phyloP scores from a whole-genome alignment of 768 basidiomycete species.

The Nidularia pulvinata region DNA sequence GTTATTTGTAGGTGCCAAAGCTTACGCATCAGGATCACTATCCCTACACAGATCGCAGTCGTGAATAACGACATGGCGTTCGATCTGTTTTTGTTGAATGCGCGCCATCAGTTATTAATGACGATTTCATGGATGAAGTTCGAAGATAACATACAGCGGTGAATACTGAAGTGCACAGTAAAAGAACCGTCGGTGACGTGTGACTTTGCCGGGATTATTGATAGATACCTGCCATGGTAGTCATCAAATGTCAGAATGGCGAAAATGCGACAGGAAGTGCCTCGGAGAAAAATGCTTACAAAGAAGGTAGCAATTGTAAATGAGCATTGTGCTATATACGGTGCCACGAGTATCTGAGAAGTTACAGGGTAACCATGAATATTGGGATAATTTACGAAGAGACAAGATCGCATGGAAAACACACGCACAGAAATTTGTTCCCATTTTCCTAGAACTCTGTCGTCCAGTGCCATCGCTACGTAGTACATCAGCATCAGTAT shows the following conservation, averaged over 20 bases:
- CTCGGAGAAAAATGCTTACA: constrained; percentile 7
- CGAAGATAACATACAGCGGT: constrained; percentile 12
- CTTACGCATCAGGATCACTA: constrained; percentile 25
- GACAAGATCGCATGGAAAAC: constrained; percentile 11
- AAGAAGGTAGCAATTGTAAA: constrained; percentile 27
- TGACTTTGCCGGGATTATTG: constrained; percentile 20
- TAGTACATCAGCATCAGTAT: constrained; percentile 30
- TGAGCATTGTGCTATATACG: constrained; percentile 24
- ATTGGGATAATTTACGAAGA: neutral
- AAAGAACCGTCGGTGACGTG: constrained; percentile 14
- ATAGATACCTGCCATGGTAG: constrained; percentile 14
- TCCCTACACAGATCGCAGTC: constrained; percentile 19
- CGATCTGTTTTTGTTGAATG: constrained; percentile 8
- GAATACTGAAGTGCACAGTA: constrained; percentile 24
- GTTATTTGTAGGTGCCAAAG: neutral
- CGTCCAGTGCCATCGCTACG: constrained; percentile 20
- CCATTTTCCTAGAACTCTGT: constrained; percentile 8
- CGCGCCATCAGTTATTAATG: neutral
- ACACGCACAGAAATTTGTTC: constrained; percentile 8
- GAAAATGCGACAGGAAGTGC: neutral
- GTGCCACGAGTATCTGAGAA: constrained; percentile 28
- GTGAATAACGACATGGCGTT: constrained; percentile 20
- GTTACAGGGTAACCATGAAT: neutral
- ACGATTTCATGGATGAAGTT: neutral
- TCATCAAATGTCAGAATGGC: neutral